These are phyloP conservation scores for Monotropa hypopitys DNA, from an alignment of 179 eudicot genomes.

Conservation along the genomic window DNA sequence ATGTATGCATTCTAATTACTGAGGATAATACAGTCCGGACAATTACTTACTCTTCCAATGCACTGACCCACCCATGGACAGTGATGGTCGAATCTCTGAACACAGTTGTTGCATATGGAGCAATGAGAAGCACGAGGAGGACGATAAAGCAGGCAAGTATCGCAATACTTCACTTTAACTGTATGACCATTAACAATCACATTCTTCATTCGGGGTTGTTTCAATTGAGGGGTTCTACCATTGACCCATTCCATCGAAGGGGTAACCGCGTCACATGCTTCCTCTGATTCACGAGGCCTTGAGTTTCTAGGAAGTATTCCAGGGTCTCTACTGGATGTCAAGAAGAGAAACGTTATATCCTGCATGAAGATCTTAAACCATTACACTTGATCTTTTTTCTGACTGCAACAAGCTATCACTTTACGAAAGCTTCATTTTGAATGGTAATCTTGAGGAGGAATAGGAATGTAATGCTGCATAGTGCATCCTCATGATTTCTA, in stretches of 20 bases:
- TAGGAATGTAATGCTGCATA: background rate
- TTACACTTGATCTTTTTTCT: background rate
- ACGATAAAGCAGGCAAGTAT: conserved; percentile 44
- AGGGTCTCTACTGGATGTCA: conserved; percentile 83
- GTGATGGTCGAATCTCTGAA: conserved; percentile 48
- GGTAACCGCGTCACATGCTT: conserved; percentile 26
- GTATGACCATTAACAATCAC: conserved; percentile 37
- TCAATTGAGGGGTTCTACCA: conserved; percentile 40
- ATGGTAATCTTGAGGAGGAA: background rate
- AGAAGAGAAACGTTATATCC: conserved; percentile 48
- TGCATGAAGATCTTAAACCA: conserved; percentile 11
- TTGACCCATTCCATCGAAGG: conserved; percentile 63
- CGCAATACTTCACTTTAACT: conserved; percentile 40
- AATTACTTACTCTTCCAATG: conserved; percentile 39
- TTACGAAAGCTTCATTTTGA: background rate
- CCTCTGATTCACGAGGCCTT: conserved; percentile 40
- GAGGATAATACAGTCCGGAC: background rate
- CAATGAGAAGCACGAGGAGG: conserved; percentile 55
- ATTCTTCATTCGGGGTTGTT: conserved; percentile 58
- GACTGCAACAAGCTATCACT: background rate
- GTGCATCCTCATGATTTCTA: background rate
- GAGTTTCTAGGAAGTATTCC: conserved; percentile 73
- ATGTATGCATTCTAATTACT: background rate
- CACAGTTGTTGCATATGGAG: conserved; percentile 55
- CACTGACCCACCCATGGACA: conserved; percentile 63